Base-by-base conservation (phyloP, 805 yeast genomes). In the Teunomyces funiuensis region DNA sequence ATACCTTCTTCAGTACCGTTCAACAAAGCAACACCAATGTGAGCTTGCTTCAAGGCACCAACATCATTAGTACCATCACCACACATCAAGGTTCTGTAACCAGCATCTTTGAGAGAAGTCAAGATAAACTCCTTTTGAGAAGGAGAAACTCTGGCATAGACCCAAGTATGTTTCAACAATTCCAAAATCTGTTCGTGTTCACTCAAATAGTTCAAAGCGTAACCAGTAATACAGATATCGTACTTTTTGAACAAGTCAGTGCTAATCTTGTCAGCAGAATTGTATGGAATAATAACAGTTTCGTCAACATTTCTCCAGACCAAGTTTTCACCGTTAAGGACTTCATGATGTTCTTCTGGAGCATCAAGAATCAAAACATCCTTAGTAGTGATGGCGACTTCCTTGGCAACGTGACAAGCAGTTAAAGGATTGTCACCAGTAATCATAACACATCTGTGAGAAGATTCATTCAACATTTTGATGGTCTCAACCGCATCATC, bases 31-130 rank as follows among this genome's bases (percentile, higher is more conserved):
- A 93, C 87, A 73, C 99, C 99, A 58, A 93, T 85, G 59, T 93
- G 96, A 2, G 99, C 98, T 71, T 93, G 98, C 65, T 93, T 93
- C 68, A 93, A 79, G 41, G 99, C 99, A 66, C 99, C 99, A 38
- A 93, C 99, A 73, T 93, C 99, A 61, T 93, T 93, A n/a, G 99
- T 93, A 68, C 99, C 99, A 69, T 93, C 99, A 74, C 99, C 99
- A 69, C 99, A 93, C 99, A 93, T 93, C 55, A 93, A 76, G 17
- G 98, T 93, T 58, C 80, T 85, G 67, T 91, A 93, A 18, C 97
- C 97, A 61, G 88, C 76, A 47, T 80, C 83, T 64, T 91, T 93
- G 62, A 88, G 78, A 28, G 89, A 78, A 47, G 82, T 83, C 56
- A 93, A 74, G 54, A 93, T 82, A 52, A 85, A 88, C 66, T 93